phyloP scores from a whole-genome alignment of 257 asterid species.

The Thymus mandschuricus region DNA sequence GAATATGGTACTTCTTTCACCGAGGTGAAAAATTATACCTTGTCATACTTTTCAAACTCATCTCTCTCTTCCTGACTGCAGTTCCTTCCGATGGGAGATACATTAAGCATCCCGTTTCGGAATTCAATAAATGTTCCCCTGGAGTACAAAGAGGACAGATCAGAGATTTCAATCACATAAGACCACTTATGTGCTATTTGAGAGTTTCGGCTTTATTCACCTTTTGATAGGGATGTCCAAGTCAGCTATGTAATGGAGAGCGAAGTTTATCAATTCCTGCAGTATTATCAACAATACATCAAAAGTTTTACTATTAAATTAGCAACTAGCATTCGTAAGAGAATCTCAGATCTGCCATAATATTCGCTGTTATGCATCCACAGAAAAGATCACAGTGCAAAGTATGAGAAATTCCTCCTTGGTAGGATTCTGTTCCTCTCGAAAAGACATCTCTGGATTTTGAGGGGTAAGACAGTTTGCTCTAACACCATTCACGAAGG shows the following conservation, averaged over 20 bases:
- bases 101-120: slow-evolving; percentile 96
- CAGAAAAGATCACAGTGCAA: background rate
- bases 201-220: slow-evolving; percentile 47
- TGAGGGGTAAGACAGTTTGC: slow-evolving; percentile 14
- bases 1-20: background rate
- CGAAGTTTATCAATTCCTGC: slow-evolving; percentile 93
- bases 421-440: background rate
- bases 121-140: slow-evolving; percentile 98
- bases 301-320: slow-evolving; percentile 6
- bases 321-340: slow-evolving; percentile 5
- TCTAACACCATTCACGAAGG: slow-evolving; percentile 3
- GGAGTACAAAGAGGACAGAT: slow-evolving; percentile 27
- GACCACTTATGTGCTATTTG: background rate
- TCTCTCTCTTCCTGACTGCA: slow-evolving; percentile 99
- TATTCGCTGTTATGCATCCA: slow-evolving; percentile 11
- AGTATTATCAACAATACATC: slow-evolving; percentile 36
- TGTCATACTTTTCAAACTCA: slow-evolving; percentile 92
- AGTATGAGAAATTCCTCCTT: slow-evolving; percentile 2
- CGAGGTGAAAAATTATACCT: slow-evolving; percentile 49
- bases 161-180: slow-evolving; percentile 26
- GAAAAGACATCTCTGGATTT: slow-evolving; percentile 13
- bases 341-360: slow-evolving; percentile 12
- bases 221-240: slow-evolving; percentile 96
- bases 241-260: slow-evolving; percentile 95
- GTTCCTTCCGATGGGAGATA: slow-evolving; percentile 97